Conservation (phyloP, 2,329 filamentous ascomycete species). For the Colletotrichum salicis region DNA sequence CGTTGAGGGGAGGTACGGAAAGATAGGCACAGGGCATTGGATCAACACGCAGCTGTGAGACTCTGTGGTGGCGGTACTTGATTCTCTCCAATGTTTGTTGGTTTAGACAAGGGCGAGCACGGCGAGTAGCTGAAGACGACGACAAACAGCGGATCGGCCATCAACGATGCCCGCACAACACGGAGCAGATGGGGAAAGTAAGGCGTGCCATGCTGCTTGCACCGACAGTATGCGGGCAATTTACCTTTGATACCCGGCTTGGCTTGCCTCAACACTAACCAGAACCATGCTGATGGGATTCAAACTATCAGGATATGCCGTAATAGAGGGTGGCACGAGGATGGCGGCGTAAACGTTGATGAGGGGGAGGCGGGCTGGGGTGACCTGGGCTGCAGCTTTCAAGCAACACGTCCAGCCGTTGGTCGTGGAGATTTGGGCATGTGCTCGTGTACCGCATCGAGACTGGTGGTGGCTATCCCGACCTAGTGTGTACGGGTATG, state of each 20-base stretch:
- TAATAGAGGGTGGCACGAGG: slow-evolving; percentile 26
- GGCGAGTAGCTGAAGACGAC: background rate
- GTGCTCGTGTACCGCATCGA: slow-evolving; percentile 19
- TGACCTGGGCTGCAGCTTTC: background rate
- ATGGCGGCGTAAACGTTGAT: slow-evolving; percentile 10
- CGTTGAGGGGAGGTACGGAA: slow-evolving; percentile 15
- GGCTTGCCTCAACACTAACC: slow-evolving; percentile 27
- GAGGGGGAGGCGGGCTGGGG: slow-evolving; percentile 7
- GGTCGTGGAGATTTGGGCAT: slow-evolving; percentile 7
- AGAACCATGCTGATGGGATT: slow-evolving; percentile 27
- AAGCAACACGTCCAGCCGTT: background rate
- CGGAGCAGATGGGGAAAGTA: background rate
- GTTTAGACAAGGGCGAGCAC: background rate
- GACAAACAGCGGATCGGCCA: slow-evolving; percentile 4
- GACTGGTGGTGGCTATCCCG: slow-evolving; percentile 17
- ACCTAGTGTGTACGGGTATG: slow-evolving; percentile 23
- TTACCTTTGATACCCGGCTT: slow-evolving; percentile 27
- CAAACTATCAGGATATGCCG: slow-evolving; percentile 21
- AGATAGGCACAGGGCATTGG: slow-evolving; percentile 1
- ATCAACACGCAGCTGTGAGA: background rate
- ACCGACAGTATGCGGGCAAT: slow-evolving; percentile 27
- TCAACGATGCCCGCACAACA: background rate
- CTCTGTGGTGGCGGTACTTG: background rate
- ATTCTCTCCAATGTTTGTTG: background rate
- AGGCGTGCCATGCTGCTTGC: slow-evolving; percentile 12